A percentile compares a stretch with the other conserved stretches of the same genome.
Conservation (phyloP, 768 basidiomycete genomes). For the Suillus subalutaceus region DNA sequence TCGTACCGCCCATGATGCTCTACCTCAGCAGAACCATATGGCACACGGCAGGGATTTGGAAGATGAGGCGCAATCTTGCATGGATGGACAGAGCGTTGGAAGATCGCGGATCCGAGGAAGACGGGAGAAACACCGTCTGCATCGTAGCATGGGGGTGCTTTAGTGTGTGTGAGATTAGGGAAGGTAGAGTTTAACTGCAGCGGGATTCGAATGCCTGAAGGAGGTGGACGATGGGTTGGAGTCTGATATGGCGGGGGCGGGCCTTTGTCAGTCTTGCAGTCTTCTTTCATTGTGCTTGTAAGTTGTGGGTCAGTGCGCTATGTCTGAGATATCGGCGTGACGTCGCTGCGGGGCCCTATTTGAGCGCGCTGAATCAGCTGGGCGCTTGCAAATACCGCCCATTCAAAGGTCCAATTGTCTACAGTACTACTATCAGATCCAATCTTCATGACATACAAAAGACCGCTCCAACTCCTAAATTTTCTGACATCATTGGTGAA, state of each 20-base stretch:
- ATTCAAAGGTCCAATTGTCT: no score
- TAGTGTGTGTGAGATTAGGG: conserved; percentile 45
- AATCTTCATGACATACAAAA: background rate
- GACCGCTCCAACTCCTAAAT: conserved; percentile 16
- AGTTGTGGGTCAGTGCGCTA: background rate
- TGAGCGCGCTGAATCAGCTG: conserved; percentile 6
- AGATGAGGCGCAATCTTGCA: conserved; percentile 77
- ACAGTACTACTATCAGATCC: no score
- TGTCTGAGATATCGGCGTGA: no score
- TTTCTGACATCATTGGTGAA: background rate
- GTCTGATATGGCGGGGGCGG: background rate
- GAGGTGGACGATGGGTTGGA: conserved; percentile 37
- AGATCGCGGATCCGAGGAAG: conserved; percentile 74
- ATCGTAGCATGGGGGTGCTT: conserved; percentile 58
- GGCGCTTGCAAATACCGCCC: background rate
- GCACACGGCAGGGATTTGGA: conserved; percentile 52
- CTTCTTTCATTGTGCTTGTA: background rate
- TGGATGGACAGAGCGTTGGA: conserved; percentile 71
- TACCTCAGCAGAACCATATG: conserved; percentile 65
- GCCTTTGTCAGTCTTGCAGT: background rate
- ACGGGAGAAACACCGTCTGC: conserved; percentile 58
- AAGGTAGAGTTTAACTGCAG: conserved; percentile 44
- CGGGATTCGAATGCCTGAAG: conserved; percentile 70
- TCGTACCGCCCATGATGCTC: conserved; percentile 71
- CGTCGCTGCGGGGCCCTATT: no score